Conservation (phyloP, 2,329 filamentous ascomycete species). For the Ascochyta lentis region DNA sequence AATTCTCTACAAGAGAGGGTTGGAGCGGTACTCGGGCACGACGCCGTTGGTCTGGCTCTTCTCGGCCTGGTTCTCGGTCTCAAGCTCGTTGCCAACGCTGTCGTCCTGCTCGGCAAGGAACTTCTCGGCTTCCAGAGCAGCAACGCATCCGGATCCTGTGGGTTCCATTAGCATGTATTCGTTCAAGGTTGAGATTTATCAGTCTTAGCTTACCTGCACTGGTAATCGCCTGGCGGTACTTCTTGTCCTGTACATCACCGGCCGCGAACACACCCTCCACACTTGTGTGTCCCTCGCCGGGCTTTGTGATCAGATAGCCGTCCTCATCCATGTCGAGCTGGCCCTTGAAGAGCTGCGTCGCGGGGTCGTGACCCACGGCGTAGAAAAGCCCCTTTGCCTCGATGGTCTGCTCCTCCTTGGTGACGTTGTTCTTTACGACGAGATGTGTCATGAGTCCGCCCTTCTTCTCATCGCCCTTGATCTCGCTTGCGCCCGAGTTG, state of each 20-base stretch:
- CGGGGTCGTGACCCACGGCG: constrained; percentile 95
- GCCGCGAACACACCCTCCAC: constrained; percentile 93
- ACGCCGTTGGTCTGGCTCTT: constrained; percentile 60
- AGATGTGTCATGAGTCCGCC: constrained; percentile 86
- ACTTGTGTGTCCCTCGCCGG: constrained; percentile 87
- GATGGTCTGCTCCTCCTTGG: constrained; percentile 80
- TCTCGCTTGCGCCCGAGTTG: constrained; percentile 81
- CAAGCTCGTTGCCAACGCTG: constrained; percentile 54
- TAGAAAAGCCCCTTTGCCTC: constrained; percentile 95
- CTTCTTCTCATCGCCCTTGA: constrained; percentile 79
- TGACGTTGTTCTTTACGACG: constrained; percentile 78
- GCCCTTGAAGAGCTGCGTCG: constrained; percentile 86
- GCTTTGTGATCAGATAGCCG: constrained; percentile 87
- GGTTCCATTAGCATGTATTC: constrained; percentile 23
- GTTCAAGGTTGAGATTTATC: not conserved
- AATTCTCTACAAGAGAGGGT: constrained; percentile 64
- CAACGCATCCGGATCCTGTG: constrained; percentile 88
- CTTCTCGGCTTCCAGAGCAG: constrained; percentile 94
- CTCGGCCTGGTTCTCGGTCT: constrained; percentile 58
- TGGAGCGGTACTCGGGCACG: constrained; percentile 67
- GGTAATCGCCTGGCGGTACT: constrained; percentile 96
- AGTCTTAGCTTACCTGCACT: constrained; percentile 76
- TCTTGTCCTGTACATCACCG: constrained; percentile 98
- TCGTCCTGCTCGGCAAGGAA: constrained; percentile 80
- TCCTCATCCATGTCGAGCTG: constrained; percentile 89